phyloP scores from a whole-genome alignment of 345 rosid species.

The Eucalyptus marginata region DNA sequence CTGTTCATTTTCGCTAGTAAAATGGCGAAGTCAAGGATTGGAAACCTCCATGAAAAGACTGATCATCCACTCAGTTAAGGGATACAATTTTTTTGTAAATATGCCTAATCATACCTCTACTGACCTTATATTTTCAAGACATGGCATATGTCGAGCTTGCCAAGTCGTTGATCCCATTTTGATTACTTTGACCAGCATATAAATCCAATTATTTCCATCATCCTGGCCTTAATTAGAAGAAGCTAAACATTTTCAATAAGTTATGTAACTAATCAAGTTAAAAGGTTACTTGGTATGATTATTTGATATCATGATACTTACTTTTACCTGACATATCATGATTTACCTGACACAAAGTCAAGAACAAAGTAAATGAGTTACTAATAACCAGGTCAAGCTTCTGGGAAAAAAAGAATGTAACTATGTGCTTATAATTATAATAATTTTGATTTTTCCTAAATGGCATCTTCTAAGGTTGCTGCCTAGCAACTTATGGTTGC shows the following conservation, averaged over 20 bases:
- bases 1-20: no score
- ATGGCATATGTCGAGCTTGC: not conserved
- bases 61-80: no score
- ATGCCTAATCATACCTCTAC: no score
- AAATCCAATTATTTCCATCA: no score
- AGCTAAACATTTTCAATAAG: not conserved
- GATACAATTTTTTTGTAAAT: no score
- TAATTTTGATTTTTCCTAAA: not conserved
- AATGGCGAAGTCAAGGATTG: no score
- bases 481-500: not conserved
- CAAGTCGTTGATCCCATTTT: not conserved
- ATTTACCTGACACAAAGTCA: not conserved
- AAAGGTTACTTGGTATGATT: not conserved
- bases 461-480: not conserved
- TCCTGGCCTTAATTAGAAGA: not conserved
- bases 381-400: not conserved
- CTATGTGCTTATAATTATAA: not conserved
- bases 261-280: not conserved
- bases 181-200: not conserved
- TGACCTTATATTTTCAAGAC: not conserved
- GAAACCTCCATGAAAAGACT: no score
- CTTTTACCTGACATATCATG: not conserved
- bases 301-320: not conserved
- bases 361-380: not conserved
- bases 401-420: not conserved